These are phyloP conservation scores for Gonapodya prolifera DNA, from an alignment of 192 early-diverging fungal genomes.

Conservation along the genomic window DNA sequence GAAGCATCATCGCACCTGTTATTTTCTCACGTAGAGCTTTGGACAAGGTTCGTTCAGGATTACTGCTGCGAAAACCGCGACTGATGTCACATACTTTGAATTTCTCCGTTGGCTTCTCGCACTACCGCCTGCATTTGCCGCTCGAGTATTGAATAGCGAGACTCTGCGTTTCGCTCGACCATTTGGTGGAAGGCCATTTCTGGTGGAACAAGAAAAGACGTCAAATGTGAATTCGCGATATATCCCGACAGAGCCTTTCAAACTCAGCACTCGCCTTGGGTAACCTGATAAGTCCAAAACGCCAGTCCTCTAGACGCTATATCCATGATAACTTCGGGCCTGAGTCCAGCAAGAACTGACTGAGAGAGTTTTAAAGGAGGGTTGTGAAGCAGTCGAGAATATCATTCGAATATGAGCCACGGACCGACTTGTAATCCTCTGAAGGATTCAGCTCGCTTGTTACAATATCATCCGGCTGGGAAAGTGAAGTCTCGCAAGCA, in stretches of 20 bases:
- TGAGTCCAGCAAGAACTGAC: conserved; percentile 53
- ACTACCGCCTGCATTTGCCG: not conserved
- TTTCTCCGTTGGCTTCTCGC: not conserved
- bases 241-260: not conserved
- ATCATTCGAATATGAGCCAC: not conserved
- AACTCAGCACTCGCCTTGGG: conserved; percentile 26
- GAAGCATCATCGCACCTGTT: too few relatives aligned
- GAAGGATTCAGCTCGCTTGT: conserved; percentile 39
- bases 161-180: not conserved
- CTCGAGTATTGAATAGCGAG: not conserved
- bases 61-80: not conserved
- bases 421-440: conserved; percentile 51
- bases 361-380: conserved; percentile 7
- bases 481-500: conserved; percentile 40
- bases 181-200: not conserved
- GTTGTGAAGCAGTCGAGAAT: not conserved
- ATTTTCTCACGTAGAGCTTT: too few relatives aligned
- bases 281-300: conserved; percentile 52
- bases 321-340: conserved; percentile 45
- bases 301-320: conserved; percentile 48
- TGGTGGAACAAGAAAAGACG: not conserved
- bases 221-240: too few relatives aligned
- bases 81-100: not conserved
- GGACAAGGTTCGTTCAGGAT: too few relatives aligned
- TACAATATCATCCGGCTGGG: conserved; percentile 40